Base-by-base conservation (phyloP, 495 filamentous ascomycete genomes). In the Penicillium steckii region DNA sequence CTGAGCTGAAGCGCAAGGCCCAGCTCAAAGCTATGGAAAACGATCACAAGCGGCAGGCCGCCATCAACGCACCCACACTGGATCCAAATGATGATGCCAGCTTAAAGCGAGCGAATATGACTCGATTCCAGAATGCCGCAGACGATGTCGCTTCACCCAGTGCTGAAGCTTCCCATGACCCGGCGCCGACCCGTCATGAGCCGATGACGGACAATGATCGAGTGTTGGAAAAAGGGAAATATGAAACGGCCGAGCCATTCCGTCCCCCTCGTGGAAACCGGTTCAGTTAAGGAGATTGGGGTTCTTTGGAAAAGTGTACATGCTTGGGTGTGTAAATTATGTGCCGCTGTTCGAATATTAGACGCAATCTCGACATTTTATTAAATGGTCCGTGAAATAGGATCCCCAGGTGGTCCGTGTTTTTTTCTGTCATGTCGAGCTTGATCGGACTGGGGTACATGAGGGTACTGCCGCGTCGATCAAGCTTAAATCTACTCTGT, bases 171-270 rank as follows among this genome's bases (percentile, higher is more conserved):
- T 86, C 80, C 52, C 75, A 76, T 38, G 93, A 96, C 75, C 93
- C 92, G 24, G 92, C 92, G 18, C 85, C 94, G 3, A 94, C 91
- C 19, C 76, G 88, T 48, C 92, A 95, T 70, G 85, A 86, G 42
- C 87, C 90, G 2, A 76, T 87, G 55, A 89, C 82, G 26, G 89
- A 90, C 62, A 73, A 70, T 42, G 78, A 91, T 54, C 76, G 80
- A 53, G 77, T 91, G 27, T 53, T 81, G 29, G 88, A 91, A 67
- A 92, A 91, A 73, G 88, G 90, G 67, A 95, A 96, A 74, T 97
- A 96, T 71, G 90, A 97, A 70, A 78, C 87, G 49, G 76, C 75
- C 53, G 77, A 80, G 64, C 88, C 90, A 50, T 97, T 80, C 70
- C 69, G 79, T 53, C 83, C 86, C 61, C 82, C 76, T 44, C 89